Conservation (phyloP, 345 rosid genomes). For the Eucalyptus cloeziana region DNA sequence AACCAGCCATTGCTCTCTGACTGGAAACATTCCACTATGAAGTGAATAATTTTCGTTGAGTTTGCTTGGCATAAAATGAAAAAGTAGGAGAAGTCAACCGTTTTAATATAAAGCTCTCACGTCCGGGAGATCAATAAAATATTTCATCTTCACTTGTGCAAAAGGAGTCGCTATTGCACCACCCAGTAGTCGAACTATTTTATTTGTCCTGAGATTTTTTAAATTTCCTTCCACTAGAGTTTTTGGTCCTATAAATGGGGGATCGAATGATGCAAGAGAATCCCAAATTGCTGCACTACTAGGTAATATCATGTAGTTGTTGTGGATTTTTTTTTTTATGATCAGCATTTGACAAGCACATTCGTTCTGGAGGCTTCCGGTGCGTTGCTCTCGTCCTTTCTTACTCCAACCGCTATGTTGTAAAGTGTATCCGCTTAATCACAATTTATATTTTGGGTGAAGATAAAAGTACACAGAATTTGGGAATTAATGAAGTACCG, state of each 20-base stretch:
- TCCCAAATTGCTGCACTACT: too few species aligned
- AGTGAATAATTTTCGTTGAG: neutral
- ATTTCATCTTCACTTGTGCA: too few species aligned
- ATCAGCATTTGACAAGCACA: too few species aligned
- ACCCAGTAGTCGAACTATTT: neutral
- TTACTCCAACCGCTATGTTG: fast-evolving
- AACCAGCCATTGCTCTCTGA: neutral
- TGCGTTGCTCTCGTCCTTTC: too few species aligned
- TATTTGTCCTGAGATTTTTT: neutral
- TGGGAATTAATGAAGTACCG: too few species aligned
- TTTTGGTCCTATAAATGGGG: neutral
- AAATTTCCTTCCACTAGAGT: neutral
- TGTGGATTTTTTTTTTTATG: too few species aligned
- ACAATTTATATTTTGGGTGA: too few species aligned
- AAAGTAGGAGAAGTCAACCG: neutral
- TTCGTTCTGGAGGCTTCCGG: too few species aligned
- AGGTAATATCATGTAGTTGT: too few species aligned
- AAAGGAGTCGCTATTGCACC: neutral
- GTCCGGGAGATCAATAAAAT: neutral
- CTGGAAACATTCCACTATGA: neutral
- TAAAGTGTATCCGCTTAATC: too few species aligned
- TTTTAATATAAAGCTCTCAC: neutral
- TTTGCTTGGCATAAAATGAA: neutral
- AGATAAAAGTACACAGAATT: too few species aligned
- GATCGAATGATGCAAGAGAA: neutral